Evolutionary conservation across 371 early-diverging fungal species (phyloP).

Genomic region (Racocetra persica): DNA sequence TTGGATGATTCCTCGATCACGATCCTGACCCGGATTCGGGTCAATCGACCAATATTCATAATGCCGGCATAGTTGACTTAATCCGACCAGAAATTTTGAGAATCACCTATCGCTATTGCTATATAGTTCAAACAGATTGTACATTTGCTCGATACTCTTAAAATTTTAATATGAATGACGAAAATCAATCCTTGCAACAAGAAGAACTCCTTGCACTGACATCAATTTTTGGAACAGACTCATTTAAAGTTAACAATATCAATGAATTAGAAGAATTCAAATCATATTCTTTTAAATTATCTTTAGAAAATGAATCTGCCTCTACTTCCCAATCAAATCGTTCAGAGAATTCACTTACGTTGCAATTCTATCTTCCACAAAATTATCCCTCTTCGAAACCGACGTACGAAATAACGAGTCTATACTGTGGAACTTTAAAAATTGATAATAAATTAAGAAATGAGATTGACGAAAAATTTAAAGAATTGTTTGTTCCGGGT

Average conservation of each 20-base stretch:
- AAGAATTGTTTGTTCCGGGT: constrained; percentile 65
- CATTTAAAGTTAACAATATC: constrained; percentile 45
- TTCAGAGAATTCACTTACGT: constrained; percentile 45
- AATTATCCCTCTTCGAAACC: constrained; percentile 78
- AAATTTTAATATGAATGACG: background rate
- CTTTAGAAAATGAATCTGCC: background rate
- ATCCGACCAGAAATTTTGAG: no score
- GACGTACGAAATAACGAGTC: constrained; percentile 70
- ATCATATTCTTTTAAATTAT: constrained; percentile 17
- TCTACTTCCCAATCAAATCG: background rate
- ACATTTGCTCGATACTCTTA: no score
- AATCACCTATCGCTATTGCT: no score
- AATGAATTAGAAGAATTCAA: background rate
- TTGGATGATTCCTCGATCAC: no score
- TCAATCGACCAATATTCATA: no score
- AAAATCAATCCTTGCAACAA: constrained; percentile 12
- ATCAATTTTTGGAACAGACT: constrained; percentile 53
- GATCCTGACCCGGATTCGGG: no score
- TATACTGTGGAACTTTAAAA: constrained; percentile 68
- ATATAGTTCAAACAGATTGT: no score
- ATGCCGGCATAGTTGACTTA: no score
- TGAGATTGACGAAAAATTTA: constrained; percentile 62
- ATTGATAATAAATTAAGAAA: constrained; percentile 53
- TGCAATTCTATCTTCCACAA: constrained; percentile 68
- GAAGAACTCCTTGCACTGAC: constrained; percentile 54